Conservation (phyloP, 2,329 filamentous ascomycete genomes). For the Colletotrichum sp. region DNA sequence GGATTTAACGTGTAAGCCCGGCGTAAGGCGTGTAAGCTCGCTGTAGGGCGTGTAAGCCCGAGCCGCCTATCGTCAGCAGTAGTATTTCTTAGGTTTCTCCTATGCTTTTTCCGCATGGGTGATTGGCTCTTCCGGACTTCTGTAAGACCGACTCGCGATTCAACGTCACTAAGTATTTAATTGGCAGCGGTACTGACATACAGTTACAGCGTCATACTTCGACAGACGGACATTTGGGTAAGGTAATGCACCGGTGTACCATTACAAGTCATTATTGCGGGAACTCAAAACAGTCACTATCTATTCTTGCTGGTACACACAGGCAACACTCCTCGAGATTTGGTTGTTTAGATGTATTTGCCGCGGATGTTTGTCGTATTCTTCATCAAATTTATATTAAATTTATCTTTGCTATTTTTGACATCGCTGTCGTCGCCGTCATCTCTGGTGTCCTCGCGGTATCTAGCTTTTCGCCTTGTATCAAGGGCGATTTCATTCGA, state of each 20-base stretch:
- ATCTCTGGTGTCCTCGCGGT: background rate
- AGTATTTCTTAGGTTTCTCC: background rate
- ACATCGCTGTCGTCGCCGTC: background rate
- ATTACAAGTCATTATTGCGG: background rate
- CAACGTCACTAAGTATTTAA: background rate
- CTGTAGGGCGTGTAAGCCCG: background rate
- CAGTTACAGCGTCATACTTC: background rate
- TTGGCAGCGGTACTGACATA: background rate
- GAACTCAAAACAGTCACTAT: background rate
- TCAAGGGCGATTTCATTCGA: rapidly evolving
- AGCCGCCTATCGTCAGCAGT: background rate
- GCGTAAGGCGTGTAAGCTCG: background rate
- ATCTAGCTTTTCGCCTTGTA: background rate
- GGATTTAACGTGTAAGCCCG: background rate
- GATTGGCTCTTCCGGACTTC: background rate
- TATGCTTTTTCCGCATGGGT: background rate
- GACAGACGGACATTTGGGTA: background rate
- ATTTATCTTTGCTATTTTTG: background rate
- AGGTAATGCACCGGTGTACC: background rate
- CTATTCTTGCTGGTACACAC: background rate
- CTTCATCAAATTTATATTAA: background rate
- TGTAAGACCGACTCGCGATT: background rate
- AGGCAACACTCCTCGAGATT: background rate
- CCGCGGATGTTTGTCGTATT: background rate
- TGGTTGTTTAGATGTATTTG: background rate